phyloP scores from a whole-genome alignment of 768 basidiomycete species.

The Porphyrellus cyaneotinctus region DNA sequence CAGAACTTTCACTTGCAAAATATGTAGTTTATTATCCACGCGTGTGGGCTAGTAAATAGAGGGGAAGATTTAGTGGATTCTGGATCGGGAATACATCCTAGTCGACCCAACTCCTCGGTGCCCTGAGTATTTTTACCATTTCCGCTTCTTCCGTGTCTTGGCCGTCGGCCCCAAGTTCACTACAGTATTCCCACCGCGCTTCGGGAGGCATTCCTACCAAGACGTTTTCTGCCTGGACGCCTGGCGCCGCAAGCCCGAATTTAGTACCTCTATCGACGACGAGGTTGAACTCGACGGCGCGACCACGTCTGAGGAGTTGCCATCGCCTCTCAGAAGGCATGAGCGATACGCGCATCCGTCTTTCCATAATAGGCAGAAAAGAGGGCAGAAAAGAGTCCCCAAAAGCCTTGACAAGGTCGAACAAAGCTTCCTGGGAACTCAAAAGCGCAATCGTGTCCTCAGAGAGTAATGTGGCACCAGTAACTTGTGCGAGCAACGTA shows the following conservation, averaged over 20 bases:
- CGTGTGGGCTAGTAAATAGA: too few species aligned
- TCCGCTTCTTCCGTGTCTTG: slow-evolving; percentile 46
- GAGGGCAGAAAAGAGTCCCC: slow-evolving; percentile 45
- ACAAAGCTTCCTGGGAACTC: slow-evolving; percentile 37
- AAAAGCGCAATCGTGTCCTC: slow-evolving; percentile 7
- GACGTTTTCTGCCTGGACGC: slow-evolving; percentile 60
- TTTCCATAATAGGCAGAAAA: slow-evolving; percentile 43
- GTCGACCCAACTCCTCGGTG: slow-evolving; percentile 18
- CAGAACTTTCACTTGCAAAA: too few species aligned
- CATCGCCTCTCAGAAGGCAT: slow-evolving; percentile 35
- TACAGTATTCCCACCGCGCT: slow-evolving; percentile 67
- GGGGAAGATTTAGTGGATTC: too few species aligned
- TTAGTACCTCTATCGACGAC: slow-evolving; percentile 68
- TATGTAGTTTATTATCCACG: too few species aligned
- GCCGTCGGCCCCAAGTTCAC: slow-evolving; percentile 47
- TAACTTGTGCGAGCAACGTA: slow-evolving; percentile 15
- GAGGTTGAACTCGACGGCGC: slow-evolving; percentile 60
- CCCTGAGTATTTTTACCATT: slow-evolving; percentile 45
- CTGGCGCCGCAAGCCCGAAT: slow-evolving; percentile 59
- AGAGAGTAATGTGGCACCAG: background rate
- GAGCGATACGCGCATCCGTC: slow-evolving; percentile 31
- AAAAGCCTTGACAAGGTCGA: slow-evolving; percentile 40
- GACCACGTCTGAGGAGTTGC: slow-evolving; percentile 50
- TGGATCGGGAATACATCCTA: too few species aligned
- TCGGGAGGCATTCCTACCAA: slow-evolving; percentile 62